A percentile compares a stretch with the other conserved stretches of the same genome.
Evolutionary conservation across 2,329 filamentous ascomycete species (phyloP).

Genomic region (Colletotrichum sp.): DNA sequence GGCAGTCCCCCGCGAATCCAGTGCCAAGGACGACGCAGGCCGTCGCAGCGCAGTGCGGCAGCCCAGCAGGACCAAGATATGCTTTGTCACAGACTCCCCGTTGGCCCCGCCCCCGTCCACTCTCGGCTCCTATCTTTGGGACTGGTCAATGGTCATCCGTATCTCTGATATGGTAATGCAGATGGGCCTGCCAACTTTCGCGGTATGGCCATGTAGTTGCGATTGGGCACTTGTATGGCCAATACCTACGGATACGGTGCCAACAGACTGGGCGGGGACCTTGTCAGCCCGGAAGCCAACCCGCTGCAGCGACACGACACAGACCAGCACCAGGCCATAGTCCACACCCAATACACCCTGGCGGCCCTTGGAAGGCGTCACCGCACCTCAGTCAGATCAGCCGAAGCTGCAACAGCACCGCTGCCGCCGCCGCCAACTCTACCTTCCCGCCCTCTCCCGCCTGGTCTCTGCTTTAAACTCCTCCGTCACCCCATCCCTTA

Average conservation of each 20-base stretch:
- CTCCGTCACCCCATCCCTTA: conserved; percentile 13
- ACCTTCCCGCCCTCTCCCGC: background rate
- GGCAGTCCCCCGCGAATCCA: conserved; percentile 14
- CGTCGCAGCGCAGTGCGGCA: background rate
- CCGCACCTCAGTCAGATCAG: conserved; percentile 11
- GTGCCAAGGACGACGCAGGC: conserved; percentile 15
- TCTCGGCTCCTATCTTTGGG: conserved; percentile 4
- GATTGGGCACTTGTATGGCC: background rate
- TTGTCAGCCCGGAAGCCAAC: background rate
- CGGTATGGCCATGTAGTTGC: background rate
- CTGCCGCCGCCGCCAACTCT: background rate
- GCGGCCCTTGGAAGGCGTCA: conserved; percentile 12
- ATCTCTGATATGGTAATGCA: background rate
- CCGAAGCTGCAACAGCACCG: conserved; percentile 15
- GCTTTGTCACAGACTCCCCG: conserved; percentile 16
- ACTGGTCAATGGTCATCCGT: background rate
- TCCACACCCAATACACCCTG: background rate
- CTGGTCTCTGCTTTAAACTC: conserved; percentile 11
- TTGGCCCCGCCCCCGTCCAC: background rate
- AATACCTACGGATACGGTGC: background rate
- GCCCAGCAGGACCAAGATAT: conserved; percentile 2
- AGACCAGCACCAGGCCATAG: background rate
- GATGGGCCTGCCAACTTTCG: background rate
- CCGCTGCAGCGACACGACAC: background rate
- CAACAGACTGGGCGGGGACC: conserved; percentile 1